Evolutionary conservation across 164 flowering plant species (phyloP), one percentile per base, ranked within the genome.

Genomic region (Amborella trichopoda): DNA sequence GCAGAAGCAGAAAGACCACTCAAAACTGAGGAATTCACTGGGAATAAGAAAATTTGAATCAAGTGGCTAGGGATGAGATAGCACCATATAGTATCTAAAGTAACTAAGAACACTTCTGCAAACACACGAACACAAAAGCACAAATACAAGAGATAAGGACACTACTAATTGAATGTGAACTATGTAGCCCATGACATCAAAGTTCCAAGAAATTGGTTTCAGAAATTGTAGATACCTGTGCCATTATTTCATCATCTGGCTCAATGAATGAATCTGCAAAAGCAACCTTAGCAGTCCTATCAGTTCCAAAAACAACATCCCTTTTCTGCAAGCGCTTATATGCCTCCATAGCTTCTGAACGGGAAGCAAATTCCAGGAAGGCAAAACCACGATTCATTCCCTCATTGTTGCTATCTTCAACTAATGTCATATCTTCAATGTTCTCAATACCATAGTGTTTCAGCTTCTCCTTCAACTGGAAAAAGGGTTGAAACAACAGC

Each of bases 301-400:
- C 94, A 61, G 72, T 76, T 50, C 97, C 95, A 73, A 90, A 81
- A 8, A 63, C 44, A 63, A 81, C 73, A 70, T 85, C 91, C 63
- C 86, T 83, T 66, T 78, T 86, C 54, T 79, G 91, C 30, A 90
- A 76, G 23, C 82, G 83, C 68, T 81, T 90, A 63, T 66, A 90
- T 50, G 95, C 91, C 65, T 83, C 94, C 91, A 81, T 83, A 27
- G 97, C 97, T 50, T 90, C 95, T 16, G 94, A 64, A 28, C 95
- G 95, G 11, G 95, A 81, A 17, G 84, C 54, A 57, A 90, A 86
- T 53, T 90, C 97, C 66, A 90, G 55, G 60, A 90, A 90, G 3
- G 94, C 95, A 77, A 90, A 90, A 12, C 97, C 97, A 22, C 97
- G 77, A 56, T 85, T 90, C 78, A 68, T 74, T 42, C 95, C 95